Conservation (phyloP, 306 rosid species). For the Psophocarpus tetragonolobus region DNA sequence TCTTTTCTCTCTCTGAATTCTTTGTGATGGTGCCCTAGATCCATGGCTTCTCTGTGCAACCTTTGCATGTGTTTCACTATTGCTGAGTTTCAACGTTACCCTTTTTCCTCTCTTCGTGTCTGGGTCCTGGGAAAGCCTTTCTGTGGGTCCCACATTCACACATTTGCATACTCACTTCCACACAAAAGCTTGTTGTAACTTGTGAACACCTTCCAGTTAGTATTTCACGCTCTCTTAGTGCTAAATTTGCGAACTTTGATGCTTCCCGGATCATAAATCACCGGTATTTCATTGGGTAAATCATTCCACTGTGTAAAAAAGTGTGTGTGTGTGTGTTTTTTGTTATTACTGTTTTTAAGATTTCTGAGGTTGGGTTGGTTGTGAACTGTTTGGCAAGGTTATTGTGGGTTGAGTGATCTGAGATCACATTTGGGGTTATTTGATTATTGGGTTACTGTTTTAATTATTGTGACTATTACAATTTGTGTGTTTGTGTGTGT, state of each 20-base stretch:
- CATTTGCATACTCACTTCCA: neutral
- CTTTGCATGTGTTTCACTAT: conserved; percentile 36
- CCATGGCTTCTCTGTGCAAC: conserved; percentile 59
- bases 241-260: conserved; percentile 15
- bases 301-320: conserved; percentile 28
- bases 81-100: conserved; percentile 41
- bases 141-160: conserved; percentile 15
- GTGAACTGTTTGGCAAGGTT: neutral
- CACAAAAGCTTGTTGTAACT: neutral
- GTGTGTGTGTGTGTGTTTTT: conserved; percentile 30
- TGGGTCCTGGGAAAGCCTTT: conserved; percentile 25
- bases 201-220: conserved; percentile 22
- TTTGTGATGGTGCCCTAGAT: conserved; percentile 64
- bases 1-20: neutral
- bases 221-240: neutral
- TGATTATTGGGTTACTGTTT: conserved; percentile 37
- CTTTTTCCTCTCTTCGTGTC: conserved; percentile 14
- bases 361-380: conserved; percentile 38
- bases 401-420: conserved; percentile 38
- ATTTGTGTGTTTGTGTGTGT: conserved; percentile 29
- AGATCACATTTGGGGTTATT: conserved; percentile 33
- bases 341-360: neutral
- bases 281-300: conserved; percentile 25
- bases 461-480: neutral
- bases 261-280: conserved; percentile 9